Evolutionary conservation across 116 monocot species (phyloP).

Genomic region (Posidonia oceanica): DNA sequence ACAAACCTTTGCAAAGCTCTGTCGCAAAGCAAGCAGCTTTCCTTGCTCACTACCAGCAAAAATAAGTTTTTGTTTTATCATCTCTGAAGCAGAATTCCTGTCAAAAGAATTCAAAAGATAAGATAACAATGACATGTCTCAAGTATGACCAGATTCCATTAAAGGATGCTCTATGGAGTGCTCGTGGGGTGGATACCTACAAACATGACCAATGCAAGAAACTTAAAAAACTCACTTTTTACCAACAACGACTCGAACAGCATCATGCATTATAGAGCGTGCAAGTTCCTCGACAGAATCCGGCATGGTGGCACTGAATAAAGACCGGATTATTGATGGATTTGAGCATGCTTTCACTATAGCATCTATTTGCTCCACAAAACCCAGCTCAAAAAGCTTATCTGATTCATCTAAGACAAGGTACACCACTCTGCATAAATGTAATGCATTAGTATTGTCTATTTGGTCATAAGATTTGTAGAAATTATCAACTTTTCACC

Average conservation of each 20-base stretch:
- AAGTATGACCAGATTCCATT: too few relatives aligned
- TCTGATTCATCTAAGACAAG: constrained; percentile 98
- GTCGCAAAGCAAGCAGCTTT: constrained; percentile 88
- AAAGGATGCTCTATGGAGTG: too few relatives aligned
- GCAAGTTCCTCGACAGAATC: constrained; percentile 94
- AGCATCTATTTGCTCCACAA: constrained; percentile 80
- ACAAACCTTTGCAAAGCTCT: constrained; percentile 80
- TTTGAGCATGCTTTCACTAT: constrained; percentile 92
- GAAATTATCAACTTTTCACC: too few relatives aligned
- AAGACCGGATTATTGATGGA: constrained; percentile 62
- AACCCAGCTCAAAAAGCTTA: constrained; percentile 95
- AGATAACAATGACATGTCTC: not conserved
- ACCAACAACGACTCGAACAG: constrained; percentile 78
- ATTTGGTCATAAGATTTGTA: too few relatives aligned
- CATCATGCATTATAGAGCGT: constrained; percentile 93
- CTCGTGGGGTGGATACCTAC: too few relatives aligned
- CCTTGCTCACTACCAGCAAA: constrained; percentile 96
- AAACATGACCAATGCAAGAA: too few relatives aligned
- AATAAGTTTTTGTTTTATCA: constrained; percentile 80
- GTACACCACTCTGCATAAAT: constrained; percentile 69
- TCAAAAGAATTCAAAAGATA: not conserved
- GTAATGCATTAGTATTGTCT: not conserved
- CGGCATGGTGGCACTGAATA: constrained; percentile 93
- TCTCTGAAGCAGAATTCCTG: constrained; percentile 82
- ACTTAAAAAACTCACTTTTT: constrained; percentile 47